These are phyloP conservation scores for Eutrema heterophyllum DNA, from an alignment of 345 rosid genomes.

Conservation along the genomic window DNA sequence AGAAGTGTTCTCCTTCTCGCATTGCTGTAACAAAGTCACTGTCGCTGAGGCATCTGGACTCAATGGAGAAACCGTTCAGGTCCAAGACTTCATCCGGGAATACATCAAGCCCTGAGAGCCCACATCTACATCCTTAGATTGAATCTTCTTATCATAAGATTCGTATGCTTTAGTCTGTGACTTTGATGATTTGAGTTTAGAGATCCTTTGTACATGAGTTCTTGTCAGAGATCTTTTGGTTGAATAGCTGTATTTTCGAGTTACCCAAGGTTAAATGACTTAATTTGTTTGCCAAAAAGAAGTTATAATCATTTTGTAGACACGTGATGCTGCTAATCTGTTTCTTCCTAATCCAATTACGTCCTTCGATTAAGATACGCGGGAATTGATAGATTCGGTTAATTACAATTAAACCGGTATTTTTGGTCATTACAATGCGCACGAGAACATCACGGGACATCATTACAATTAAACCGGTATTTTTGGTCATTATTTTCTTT, in stretches of 20 bases:
- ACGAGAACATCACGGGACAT: slow-evolving; percentile 12
- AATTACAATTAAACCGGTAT: not conserved
- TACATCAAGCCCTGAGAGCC: slow-evolving; percentile 52
- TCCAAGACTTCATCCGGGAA: slow-evolving; percentile 73
- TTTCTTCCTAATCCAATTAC: not conserved
- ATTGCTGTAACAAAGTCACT: slow-evolving; percentile 70
- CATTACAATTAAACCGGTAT: not conserved
- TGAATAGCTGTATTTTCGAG: not conserved
- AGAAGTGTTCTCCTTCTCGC: slow-evolving; percentile 64
- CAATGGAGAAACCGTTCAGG: slow-evolving; percentile 54
- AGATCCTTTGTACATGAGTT: slow-evolving; percentile 15
- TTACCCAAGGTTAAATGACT: not conserved
- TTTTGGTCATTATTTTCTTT: not conserved
- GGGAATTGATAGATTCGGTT: not conserved
- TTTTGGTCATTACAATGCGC: slow-evolving; percentile 4
- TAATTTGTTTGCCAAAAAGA: not conserved
- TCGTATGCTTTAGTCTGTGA: slow-evolving; percentile 11
- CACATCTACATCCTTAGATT: not conserved
- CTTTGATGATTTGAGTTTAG: slow-evolving; percentile 16
- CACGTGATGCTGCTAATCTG: not conserved
- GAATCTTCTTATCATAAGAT: not conserved
- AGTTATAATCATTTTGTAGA: not conserved
- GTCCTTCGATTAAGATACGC: not conserved
- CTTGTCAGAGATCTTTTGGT: slow-evolving; percentile 4
- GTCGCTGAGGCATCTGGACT: slow-evolving; percentile 76